Conservation (phyloP, 164 flowering plant species). For the Macadamia integrifolia region DNA sequence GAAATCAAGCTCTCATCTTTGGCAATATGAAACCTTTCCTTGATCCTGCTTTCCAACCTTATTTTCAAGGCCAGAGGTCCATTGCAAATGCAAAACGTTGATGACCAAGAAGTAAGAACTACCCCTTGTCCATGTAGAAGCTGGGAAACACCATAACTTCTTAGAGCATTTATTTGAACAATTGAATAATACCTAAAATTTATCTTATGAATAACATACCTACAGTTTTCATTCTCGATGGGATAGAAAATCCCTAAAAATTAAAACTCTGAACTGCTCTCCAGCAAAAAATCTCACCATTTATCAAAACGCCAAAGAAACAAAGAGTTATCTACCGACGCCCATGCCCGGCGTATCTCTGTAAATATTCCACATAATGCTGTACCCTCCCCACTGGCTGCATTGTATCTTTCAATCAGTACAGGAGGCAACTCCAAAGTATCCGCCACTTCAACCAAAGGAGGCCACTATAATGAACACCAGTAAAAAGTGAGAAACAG, state of each 20-base stretch:
- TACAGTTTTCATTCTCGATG: neutral
- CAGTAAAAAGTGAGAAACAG: neutral
- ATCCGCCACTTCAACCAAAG: conserved; percentile 81
- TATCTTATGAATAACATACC: neutral
- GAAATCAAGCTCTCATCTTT: too few relatives aligned
- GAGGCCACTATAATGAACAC: conserved; percentile 79
- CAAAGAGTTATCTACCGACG: conserved; percentile 87
- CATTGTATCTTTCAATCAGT: conserved; percentile 86
- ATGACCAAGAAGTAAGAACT: too few relatives aligned
- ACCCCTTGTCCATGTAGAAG: too few relatives aligned
- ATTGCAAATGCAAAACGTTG: too few relatives aligned
- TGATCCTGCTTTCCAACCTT: too few relatives aligned
- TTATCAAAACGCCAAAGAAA: conserved; percentile 98
- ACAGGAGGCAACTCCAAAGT: conserved; percentile 85
- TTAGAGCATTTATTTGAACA: too few relatives aligned
- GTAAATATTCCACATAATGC: conserved; percentile 98
- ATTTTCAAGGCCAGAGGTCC: too few relatives aligned
- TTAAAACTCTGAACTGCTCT: neutral
- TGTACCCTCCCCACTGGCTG: conserved; percentile 95
- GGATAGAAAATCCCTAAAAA: neutral
- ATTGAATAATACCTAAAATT: too few relatives aligned
- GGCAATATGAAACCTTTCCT: too few relatives aligned
- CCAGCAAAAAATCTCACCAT: conserved; percentile 46
- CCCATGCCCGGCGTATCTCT: conserved; percentile 98
- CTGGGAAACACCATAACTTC: too few relatives aligned